Conservation (phyloP, 2,329 filamentous ascomycete species). For the Arthrobotrys pseudoclavata region DNA sequence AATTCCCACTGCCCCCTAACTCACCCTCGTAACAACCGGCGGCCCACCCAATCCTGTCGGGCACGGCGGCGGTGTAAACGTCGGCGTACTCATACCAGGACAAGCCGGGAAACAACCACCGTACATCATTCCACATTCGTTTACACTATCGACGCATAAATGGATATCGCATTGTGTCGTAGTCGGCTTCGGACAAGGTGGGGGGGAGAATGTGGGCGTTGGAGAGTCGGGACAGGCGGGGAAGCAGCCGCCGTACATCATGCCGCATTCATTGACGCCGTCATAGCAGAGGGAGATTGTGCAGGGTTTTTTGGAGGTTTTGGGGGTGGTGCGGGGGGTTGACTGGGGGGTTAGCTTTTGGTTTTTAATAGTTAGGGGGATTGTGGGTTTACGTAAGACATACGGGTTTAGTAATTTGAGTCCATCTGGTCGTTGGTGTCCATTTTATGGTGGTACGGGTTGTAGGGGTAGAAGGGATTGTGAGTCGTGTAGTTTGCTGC, state of each 20-base stretch:
- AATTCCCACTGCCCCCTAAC: not conserved
- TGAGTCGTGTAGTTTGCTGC: constrained; percentile 1
- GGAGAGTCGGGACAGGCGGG: constrained; percentile 43
- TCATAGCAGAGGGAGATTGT: constrained; percentile 36
- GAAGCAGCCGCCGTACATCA: constrained; percentile 51
- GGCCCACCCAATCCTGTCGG: constrained; percentile 13
- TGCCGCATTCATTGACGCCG: constrained; percentile 41
- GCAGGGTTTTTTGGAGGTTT: constrained; percentile 21
- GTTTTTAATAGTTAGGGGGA: not conserved
- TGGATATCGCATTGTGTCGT: constrained; percentile 18
- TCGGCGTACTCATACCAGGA: constrained; percentile 17
- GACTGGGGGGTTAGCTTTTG: not conserved
- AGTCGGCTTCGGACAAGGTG: constrained; percentile 23
- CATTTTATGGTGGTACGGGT: constrained; percentile 1
- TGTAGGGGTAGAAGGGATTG: not conserved
- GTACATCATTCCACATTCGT: constrained; percentile 60
- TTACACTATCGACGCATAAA: constrained; percentile 56
- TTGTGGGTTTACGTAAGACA: not conserved
- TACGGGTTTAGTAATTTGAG: constrained; percentile 24
- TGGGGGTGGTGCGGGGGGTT: constrained; percentile 26
- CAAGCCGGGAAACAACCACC: constrained; percentile 60
- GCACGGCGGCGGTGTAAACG: constrained; percentile 40
- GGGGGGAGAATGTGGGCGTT: constrained; percentile 34
- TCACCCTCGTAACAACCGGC: constrained; percentile 5
- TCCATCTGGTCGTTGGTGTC: not conserved